Percentiles rank a stretch among this genome's conserved stretches.
These are phyloP conservation scores for Coemansia aciculifera DNA, from an alignment of 192 early-diverging fungal genomes.

Conservation along the genomic window DNA sequence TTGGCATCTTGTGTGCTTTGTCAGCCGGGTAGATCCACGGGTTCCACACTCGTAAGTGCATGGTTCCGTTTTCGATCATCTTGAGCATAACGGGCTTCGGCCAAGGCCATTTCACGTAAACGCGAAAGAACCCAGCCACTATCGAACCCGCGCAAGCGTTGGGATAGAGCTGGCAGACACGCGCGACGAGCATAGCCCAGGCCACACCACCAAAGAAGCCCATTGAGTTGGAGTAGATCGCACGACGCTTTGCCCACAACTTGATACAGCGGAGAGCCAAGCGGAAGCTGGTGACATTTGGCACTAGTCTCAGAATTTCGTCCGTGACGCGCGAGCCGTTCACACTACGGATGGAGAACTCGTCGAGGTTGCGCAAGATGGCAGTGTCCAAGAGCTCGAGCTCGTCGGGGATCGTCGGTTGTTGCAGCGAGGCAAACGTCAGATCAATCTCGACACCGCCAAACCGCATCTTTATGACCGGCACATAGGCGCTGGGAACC, in stretches of 20 bases:
- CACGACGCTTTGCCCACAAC: constrained; percentile 92
- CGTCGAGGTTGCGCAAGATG: constrained; percentile 85
- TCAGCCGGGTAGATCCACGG: constrained; percentile 83
- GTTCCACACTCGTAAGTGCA: constrained; percentile 93
- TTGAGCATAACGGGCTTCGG: constrained; percentile 90
- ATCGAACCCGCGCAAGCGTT: constrained; percentile 88
- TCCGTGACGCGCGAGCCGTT: constrained; percentile 98
- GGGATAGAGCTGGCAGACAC: constrained; percentile 95
- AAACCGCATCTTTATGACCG: constrained; percentile 94
- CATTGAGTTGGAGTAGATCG: constrained; percentile 94
- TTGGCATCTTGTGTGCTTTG: constrained; percentile 87
- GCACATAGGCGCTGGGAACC: constrained; percentile 90
- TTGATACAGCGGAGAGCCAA: constrained; percentile 92
- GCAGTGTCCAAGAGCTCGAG: constrained; percentile 84
- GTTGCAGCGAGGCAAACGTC: constrained; percentile 77
- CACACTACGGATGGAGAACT: constrained; percentile 80
- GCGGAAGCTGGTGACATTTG: constrained; percentile 85
- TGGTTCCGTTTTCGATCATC: constrained; percentile 81
- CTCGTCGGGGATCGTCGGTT: constrained; percentile 78
- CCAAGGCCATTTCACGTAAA: constrained; percentile 91
- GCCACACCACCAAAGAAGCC: constrained; percentile 98
- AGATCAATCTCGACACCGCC: constrained; percentile 92
- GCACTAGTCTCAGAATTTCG: constrained; percentile 91
- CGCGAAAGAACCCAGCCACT: constrained; percentile 85
- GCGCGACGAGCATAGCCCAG: constrained; percentile 96